Conservation (phyloP, 768 basidiomycete genomes). For the Coprinopsis strossmayeri region DNA sequence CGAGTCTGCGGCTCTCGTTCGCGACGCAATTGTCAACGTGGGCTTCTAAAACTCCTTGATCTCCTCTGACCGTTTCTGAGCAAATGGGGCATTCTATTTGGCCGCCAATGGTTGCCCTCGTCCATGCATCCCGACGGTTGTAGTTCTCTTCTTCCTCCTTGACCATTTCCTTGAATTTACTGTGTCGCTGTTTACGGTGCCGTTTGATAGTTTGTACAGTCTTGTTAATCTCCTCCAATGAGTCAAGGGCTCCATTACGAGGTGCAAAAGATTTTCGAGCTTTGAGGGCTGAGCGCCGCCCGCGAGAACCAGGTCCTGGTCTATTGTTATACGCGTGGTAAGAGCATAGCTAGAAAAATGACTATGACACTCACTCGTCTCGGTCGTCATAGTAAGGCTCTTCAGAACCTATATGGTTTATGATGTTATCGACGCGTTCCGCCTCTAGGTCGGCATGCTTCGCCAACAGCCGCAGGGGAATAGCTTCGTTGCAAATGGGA, state of each 20-base stretch:
- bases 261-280: conserved; percentile 33
- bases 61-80: conserved; percentile 47
- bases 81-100: conserved; percentile 70
- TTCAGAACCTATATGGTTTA: conserved; percentile 53
- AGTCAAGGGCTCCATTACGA: conserved; percentile 16
- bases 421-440: conserved; percentile 63
- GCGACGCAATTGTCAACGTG: conserved; percentile 79
- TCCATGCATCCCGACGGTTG: conserved; percentile 22
- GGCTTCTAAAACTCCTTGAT: conserved; percentile 67
- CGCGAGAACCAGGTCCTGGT: conserved; percentile 29
- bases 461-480: conserved; percentile 66
- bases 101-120: conserved; percentile 25
- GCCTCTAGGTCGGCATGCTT: conserved; percentile 61
- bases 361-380: conserved; percentile 31
- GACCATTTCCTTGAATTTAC: conserved; percentile 60
- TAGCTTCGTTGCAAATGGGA: conserved; percentile 66
- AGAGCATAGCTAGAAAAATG: background rate
- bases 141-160: conserved; percentile 51
- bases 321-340: conserved; percentile 17
- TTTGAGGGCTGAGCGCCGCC: conserved; percentile 31
- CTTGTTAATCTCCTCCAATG: conserved; percentile 39
- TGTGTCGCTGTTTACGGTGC: conserved; percentile 60
- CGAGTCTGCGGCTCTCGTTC: conserved; percentile 39
- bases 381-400: conserved; percentile 35
- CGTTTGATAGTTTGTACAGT: conserved; percentile 58